These are phyloP conservation scores for Tuber indicum DNA, from an alignment of 495 filamentous ascomycete genomes.

Conservation along the genomic window DNA sequence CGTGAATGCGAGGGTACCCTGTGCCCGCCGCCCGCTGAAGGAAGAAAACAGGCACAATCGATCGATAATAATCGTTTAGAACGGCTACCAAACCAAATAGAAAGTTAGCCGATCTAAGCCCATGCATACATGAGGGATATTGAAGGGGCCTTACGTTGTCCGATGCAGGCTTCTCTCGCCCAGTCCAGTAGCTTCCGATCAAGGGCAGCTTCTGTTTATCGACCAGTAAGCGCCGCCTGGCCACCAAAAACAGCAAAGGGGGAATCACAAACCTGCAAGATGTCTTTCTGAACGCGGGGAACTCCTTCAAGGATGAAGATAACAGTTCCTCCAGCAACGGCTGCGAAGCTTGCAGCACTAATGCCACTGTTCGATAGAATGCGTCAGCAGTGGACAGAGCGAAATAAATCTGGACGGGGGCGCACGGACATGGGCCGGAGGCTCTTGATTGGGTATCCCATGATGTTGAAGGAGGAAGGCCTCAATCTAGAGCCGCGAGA, in stretches of 20 bases:
- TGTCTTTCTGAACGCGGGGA: conserved; percentile 39
- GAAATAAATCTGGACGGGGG: not conserved
- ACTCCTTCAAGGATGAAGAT: conserved; percentile 39
- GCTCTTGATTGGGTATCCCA: conserved; percentile 32
- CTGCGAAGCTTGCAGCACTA: conserved; percentile 29
- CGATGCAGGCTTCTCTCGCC: conserved; percentile 31
- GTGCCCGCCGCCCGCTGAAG: conserved; percentile 1
- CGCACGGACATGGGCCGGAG: conserved; percentile 23
- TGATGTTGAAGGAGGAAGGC: conserved; percentile 26
- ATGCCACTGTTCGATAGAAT: conserved; percentile 26
- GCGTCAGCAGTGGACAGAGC: conserved; percentile 6
- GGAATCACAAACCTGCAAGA: conserved; percentile 26
- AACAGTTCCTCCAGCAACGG: conserved; percentile 29
- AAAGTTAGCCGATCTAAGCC: not conserved
- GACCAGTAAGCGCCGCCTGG: not conserved
- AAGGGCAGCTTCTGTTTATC: conserved; percentile 33
- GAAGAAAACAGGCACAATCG: not conserved
- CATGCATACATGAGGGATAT: not conserved
- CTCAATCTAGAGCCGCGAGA: conserved; percentile 22
- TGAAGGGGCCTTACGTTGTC: conserved; percentile 31
- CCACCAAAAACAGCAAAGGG: not conserved
- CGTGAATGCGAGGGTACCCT: not conserved
- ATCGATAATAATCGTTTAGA: conserved; percentile 11
- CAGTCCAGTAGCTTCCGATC: conserved; percentile 35
- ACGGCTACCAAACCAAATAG: conserved; percentile 15